Evolutionary conservation across 805 yeast genomes (phyloP), one percentile per base, ranked within the genome.

Genomic region (Candida bentonensis): DNA sequence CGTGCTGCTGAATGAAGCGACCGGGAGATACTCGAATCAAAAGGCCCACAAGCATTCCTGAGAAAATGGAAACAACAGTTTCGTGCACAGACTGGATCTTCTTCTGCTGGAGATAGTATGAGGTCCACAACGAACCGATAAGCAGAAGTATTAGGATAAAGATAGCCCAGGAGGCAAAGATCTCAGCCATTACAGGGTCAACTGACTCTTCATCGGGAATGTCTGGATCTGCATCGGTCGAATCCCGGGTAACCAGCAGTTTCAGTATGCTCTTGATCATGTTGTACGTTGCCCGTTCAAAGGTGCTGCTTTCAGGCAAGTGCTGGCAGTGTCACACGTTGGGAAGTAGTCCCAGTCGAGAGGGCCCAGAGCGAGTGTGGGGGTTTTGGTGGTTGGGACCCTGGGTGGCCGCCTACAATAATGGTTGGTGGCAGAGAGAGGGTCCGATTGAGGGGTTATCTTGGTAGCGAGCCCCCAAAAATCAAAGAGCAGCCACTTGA

Each of bases 41-140:
- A 26, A 94, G 62, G 0, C 99, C 99, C 22, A 92, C 95, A 41
- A 86, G 70, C 97, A 86, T 88, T 20, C 99, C 99, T 55, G 89
- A 87, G 59, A 92, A 87, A 47, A 92, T 92, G 1, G 97, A 86
- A 40, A 94, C 66, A 33, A 92, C 97, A 0, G 98, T 92, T 65
- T 92, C 99, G 63, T 92, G 99, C n/a, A 92, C 76, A 2, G 95
- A 94, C 62, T 85, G 88, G 55, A 92, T 89, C 51, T 92, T 73
- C 53, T 85, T 74, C 55, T 86, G 95, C 57, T 89, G 95, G 42
- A 92, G 68, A 59, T 83, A 89, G 63, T 89, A 92, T 23, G 94
- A 81, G 2, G 96, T 85, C 96, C 96, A 92, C 43, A 92, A 67
- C 0, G 98, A 96, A 5, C 88, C 74, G 47, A 89, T 82, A 40